phyloP scores from a whole-genome alignment of 306 rosid species.

The Dryas alaskensis region DNA sequence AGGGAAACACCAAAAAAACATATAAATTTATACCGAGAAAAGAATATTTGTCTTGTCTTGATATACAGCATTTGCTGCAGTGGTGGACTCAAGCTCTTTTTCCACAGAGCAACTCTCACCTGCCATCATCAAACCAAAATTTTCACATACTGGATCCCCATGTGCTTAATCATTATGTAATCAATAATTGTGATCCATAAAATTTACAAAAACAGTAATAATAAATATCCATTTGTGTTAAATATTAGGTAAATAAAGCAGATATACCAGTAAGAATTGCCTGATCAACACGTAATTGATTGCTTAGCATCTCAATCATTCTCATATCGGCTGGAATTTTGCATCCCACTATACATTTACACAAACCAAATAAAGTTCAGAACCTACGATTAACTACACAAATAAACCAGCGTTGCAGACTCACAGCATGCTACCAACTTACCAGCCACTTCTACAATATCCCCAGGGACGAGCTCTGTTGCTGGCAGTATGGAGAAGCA shows the following conservation, averaged over 20 bases:
- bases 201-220: not conserved
- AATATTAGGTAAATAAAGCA: slow-evolving; percentile 1
- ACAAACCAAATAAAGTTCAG: slow-evolving; percentile 22
- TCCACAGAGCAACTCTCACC: slow-evolving; percentile 98
- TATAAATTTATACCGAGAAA: slow-evolving; percentile 64
- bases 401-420: slow-evolving; percentile 22
- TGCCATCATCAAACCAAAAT: slow-evolving; percentile 32
- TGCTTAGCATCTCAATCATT: slow-evolving; percentile 88
- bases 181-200: not conserved
- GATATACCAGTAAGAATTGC: slow-evolving; percentile 92
- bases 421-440: slow-evolving; percentile 35
- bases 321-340: slow-evolving; percentile 99
- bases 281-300: slow-evolving; percentile 92
- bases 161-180: not conserved
- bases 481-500: slow-evolving; percentile 96
- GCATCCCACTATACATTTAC: slow-evolving; percentile 72
- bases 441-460: slow-evolving; percentile 92
- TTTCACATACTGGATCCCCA: slow-evolving; percentile 9
- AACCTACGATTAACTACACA: slow-evolving; percentile 7
- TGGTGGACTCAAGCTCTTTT: slow-evolving; percentile 73
- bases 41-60: slow-evolving; percentile 97
- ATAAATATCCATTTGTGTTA: not conserved
- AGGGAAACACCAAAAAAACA: slow-evolving; percentile 4
- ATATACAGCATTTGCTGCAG: slow-evolving; percentile 80
- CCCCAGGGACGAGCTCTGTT: slow-evolving; percentile 92